These are phyloP conservation scores for Pyrenophora teres DNA, from an alignment of 2,329 filamentous ascomycete genomes.

Conservation along the genomic window DNA sequence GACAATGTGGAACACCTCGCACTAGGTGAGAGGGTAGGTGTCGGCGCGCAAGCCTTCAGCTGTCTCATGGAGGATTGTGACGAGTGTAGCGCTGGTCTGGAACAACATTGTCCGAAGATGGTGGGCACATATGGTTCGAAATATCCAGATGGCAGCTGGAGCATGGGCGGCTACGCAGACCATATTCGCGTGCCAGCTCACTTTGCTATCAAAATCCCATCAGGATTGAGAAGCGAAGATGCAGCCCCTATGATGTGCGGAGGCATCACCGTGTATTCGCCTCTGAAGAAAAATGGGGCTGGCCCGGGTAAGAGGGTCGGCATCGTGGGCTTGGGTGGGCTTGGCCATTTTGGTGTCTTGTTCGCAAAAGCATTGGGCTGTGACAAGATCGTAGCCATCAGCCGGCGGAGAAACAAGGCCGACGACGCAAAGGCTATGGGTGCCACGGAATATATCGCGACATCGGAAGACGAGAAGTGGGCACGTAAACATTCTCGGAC, in stretches of 20 bases:
- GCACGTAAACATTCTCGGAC: constrained; percentile 61
- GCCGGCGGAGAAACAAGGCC: constrained; percentile 62
- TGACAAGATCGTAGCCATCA: constrained; percentile 68
- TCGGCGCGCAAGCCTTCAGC: constrained; percentile 56
- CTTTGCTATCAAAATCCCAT: constrained; percentile 65
- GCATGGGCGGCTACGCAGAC: constrained; percentile 67
- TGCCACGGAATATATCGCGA: constrained; percentile 66
- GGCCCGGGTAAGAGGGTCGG: constrained; percentile 74
- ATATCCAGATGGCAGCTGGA: constrained; percentile 62
- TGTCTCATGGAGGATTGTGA: constrained; percentile 57
- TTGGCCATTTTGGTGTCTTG: constrained; percentile 74
- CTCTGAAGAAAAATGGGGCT: constrained; percentile 67
- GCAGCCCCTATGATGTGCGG: constrained; percentile 77
- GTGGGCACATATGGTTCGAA: constrained; percentile 64
- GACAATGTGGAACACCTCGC: constrained; percentile 53
- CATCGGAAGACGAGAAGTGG: constrained; percentile 55
- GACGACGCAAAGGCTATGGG: constrained; percentile 66
- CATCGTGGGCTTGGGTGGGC: constrained; percentile 72
- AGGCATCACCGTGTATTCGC: constrained; percentile 74
- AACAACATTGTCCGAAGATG: constrained; percentile 53
- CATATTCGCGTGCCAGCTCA: constrained; percentile 60
- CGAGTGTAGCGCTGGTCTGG: constrained; percentile 55
- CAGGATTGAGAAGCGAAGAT: constrained; percentile 53
- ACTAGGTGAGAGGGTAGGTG: constrained; percentile 64
- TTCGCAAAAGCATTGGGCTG: constrained; percentile 74